Evolutionary conservation across 805 yeast genomes (phyloP).

Genomic region (Yarrowia sp.): DNA sequence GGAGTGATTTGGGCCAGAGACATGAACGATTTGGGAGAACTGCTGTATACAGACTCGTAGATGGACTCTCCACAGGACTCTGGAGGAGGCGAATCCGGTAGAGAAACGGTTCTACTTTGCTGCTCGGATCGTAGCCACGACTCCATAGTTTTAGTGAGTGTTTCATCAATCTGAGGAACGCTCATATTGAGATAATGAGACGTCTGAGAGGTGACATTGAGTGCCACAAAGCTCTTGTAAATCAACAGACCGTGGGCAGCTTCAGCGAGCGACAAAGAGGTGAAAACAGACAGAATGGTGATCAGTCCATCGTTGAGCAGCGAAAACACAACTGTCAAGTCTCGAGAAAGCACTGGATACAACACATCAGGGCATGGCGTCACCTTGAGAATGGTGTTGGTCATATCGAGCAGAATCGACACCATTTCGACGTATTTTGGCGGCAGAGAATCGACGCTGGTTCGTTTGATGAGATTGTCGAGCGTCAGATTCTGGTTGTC

Average conservation of each 20-base stretch:
- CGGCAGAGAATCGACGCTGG: neutral
- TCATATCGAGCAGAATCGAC: neutral
- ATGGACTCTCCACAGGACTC: neutral
- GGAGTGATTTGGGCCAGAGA: neutral
- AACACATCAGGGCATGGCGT: neutral
- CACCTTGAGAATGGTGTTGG: neutral
- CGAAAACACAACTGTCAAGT: neutral
- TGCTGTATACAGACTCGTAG: neutral
- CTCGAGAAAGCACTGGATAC: neutral
- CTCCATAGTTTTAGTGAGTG: neutral
- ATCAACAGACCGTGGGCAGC: neutral
- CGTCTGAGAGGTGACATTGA: neutral
- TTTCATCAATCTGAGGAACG: constrained; percentile 3
- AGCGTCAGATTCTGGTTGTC: neutral
- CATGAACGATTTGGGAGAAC: neutral
- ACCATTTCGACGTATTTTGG: neutral
- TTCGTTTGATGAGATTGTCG: neutral
- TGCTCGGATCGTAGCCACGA: neutral
- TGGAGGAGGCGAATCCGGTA: neutral
- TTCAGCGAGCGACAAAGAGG: neutral
- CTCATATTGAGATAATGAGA: constrained; percentile 1
- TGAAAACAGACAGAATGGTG: constrained; percentile 5
- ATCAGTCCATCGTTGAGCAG: neutral
- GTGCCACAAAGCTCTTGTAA: constrained; percentile 4
- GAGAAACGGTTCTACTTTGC: neutral